Base-by-base conservation (phyloP, 169 alveolate genomes). In the Theileria parva region DNA sequence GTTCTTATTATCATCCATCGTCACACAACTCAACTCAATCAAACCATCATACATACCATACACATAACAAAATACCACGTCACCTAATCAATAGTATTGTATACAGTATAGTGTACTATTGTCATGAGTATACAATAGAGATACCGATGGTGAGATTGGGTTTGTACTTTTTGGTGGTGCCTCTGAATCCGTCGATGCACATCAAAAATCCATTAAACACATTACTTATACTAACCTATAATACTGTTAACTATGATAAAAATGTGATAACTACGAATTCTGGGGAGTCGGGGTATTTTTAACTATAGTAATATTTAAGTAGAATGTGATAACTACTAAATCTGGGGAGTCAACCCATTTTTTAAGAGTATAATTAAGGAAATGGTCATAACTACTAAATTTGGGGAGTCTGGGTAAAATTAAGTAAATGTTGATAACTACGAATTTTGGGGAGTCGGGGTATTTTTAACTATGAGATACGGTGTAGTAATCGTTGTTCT, bases 91-190 rank as follows among this genome's bases (percentile, higher is more conserved):
- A 39, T 59, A 37, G 48, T 37, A 37, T 37, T 37, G 8, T 6
- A 8, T 37, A 37, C 8, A 37, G 48, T 8, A 37, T 37, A 37
- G n/a, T n/a, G n/a, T n/a, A n/a, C n/a, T n/a, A n/a, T n/a, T n/a
- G n/a, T n/a, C n/a, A n/a, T n/a, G n/a, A n/a, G n/a, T 37, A 37
- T 37, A 37, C 88, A 51, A 68, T 72, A 11, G 28, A 37, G 8
- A 8, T 55, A 55, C 64, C 64, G 21, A n/a, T 17, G 5, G 4
- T 11, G 61, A 90, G 64, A 74, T 86, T 78, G 2, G 94, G 94
- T 44, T 74, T 79, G 59, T 88, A 86, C 21, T 91, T 86, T 61
- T 87, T 90, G 5, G 93, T 84, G 13, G 94, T 93, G 3, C 89
- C 87, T 30, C 90, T 75, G 70, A 90, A 90, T 57, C 92, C 88